Evolutionary conservation across 306 rosid species (phyloP).

Genomic region (Rosa lucieae): DNA sequence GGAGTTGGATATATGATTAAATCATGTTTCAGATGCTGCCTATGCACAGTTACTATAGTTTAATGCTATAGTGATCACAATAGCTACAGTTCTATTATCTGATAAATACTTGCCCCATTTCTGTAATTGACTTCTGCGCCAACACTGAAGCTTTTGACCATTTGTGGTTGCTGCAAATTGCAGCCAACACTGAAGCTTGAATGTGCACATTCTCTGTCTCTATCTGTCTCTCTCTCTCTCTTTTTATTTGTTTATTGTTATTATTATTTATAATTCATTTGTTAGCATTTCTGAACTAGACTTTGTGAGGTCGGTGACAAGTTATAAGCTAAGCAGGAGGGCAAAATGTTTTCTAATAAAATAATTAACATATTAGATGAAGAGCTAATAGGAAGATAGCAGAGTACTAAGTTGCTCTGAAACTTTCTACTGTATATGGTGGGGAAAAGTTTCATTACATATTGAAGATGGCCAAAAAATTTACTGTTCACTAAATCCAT

Average conservation of each 20-base stretch:
- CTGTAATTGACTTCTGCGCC: neutral
- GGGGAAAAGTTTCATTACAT: neutral
- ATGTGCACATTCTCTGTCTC: neutral
- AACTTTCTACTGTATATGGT: neutral
- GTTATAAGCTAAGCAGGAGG: neutral
- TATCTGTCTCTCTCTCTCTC: no score
- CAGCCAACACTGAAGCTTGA: neutral
- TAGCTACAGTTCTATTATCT: neutral
- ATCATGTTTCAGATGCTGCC: neutral
- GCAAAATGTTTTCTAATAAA: no score
- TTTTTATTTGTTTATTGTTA: no score
- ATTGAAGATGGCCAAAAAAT: conserved; percentile 13
- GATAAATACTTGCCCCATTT: neutral
- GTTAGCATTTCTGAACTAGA: neutral
- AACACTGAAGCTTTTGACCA: neutral
- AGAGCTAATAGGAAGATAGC: neutral
- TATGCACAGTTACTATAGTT: no score
- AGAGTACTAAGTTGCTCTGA: neutral
- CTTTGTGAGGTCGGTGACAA: neutral
- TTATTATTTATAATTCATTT: no score
- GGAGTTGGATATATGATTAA: neutral
- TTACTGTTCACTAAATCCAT: conserved; percentile 13
- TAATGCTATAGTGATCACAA: neutral
- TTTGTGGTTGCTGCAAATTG: no score
- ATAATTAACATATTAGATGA: neutral